Base-by-base conservation (phyloP, 192 early-diverging fungal species). In the Dimargaris cristalligena region DNA sequence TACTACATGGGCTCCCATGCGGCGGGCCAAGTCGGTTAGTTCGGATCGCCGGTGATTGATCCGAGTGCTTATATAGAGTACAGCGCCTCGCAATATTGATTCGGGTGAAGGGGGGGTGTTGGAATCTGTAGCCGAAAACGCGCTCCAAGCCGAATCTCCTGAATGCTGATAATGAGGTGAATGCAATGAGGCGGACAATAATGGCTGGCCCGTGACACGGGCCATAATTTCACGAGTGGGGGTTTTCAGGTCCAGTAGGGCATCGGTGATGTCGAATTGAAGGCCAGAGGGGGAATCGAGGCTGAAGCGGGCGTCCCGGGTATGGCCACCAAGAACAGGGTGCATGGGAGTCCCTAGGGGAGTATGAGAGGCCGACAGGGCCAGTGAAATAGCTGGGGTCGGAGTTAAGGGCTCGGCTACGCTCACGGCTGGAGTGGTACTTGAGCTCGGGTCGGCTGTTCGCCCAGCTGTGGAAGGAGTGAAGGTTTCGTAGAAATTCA, bases 21-120 rank as follows among this genome's bases (percentile, higher is more conserved):
- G 14, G 6, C 30, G 50, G 14, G 50, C 23, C 23, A 52, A 16
- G 23, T 52, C 50, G 20, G 25, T 26, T 2, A 52, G 30, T 52
- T 52, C 50, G 50, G 50, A 16, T 18, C 50, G 50, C 22, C 50
- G 50, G 50, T 52, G 50, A 18, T 52, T 25, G 23, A 29, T 29
- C 16, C 46, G n/a, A 6, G 46, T n/a, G n/a, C n/a, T n/a, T n/a
- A 47, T 47, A 22, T 22, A 47, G 25, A 47, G 20, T 47, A 25
- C 25, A 47, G 25, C 6, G 46, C 1, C 46, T 22, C 3, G 46
- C 1, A 22, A 18, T 25, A 47, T 47, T 47, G 6, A 47, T 47
- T n/a, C n/a, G n/a, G n/a, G n/a, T n/a, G n/a, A n/a, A n/a, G n/a
- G n/a, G n/a, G n/a, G n/a, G n/a, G n/a, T n/a, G n/a, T n/a, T n/a